Evolutionary conservation across 2,329 filamentous ascomycete genomes (phyloP).

Genomic region (Aphanoascus verrucosus): DNA sequence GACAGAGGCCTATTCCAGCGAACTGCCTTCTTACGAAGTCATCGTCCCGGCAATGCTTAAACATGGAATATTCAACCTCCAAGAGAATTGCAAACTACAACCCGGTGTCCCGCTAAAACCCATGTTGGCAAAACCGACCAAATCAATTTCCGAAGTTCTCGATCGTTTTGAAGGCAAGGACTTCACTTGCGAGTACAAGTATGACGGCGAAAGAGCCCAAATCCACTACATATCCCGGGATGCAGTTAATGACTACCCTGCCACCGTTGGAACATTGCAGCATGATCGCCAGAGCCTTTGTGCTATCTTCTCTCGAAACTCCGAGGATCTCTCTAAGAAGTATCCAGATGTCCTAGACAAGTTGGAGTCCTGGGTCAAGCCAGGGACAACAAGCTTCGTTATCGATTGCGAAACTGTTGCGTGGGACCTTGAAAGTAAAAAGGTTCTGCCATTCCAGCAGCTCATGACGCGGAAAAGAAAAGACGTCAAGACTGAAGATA

Average conservation of each 20-base stretch:
- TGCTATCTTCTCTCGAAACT: slow-evolving; percentile 94
- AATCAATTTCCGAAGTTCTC: slow-evolving; percentile 93
- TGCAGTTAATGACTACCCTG: slow-evolving; percentile 56
- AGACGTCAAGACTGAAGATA: slow-evolving; percentile 88
- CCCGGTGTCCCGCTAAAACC: slow-evolving; percentile 93
- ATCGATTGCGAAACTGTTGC: slow-evolving; percentile 97
- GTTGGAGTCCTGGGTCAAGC: slow-evolving; percentile 78
- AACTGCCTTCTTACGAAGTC: slow-evolving; percentile 88
- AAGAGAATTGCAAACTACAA: slow-evolving; percentile 77
- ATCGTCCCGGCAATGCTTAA: slow-evolving; percentile 84
- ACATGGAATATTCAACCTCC: slow-evolving; percentile 71
- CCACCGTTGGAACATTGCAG: slow-evolving; percentile 49
- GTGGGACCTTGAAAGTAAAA: slow-evolving; percentile 91
- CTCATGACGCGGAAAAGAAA: slow-evolving; percentile 97
- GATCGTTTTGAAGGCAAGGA: slow-evolving; percentile 91
- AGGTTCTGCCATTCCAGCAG: slow-evolving; percentile 92
- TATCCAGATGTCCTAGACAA: slow-evolving; percentile 92
- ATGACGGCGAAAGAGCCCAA: slow-evolving; percentile 95
- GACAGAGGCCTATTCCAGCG: slow-evolving; percentile 42
- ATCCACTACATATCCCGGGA: slow-evolving; percentile 93
- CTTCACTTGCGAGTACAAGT: slow-evolving; percentile 98
- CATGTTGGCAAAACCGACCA: slow-evolving; percentile 97
- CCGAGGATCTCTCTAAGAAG: slow-evolving; percentile 92
- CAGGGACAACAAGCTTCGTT: slow-evolving; percentile 85
- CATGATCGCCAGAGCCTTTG: slow-evolving; percentile 61